Evolutionary conservation across 805 yeast genomes (phyloP), one percentile per base, ranked within the genome.

Genomic region (Metschnikowia dekortorum): DNA sequence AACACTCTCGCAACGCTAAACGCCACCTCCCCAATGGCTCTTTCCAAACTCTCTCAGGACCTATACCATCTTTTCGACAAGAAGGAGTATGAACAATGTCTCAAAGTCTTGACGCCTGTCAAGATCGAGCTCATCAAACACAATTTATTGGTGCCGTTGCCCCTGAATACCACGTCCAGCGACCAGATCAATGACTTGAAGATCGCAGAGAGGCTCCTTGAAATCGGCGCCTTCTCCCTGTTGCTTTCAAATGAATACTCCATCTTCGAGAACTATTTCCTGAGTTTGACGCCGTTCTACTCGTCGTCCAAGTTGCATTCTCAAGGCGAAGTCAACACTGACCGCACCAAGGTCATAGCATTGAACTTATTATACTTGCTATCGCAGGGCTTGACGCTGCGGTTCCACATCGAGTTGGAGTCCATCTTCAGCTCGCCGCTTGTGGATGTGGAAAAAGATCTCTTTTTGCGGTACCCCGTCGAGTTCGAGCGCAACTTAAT

Each of bases 391-490:
- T 88, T 85, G 57, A 83, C 90, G 39, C 89, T 95, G 11, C 82
- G 82, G 65, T 94, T 92, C 73, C 97, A 94, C 70, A 84, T 90
- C 29, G 97, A 89, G 66, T 75, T 92, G 53, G 97, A 92, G 67
- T 75, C 74, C 51, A 76, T 90, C 57, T 80, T 78, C 58, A 80
- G 79, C 58, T 68, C 71, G 46, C 63, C 65, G 18, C 76, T 76
- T 47, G 73, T 81, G 53, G 92, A 89, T 58, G 74, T 76, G 34
- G 96, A 88, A n/a, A 47, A 61, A 35, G 78, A 73, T 65, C 74
- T 78, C 57, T 88, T 78, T 65, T 74, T 92, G 58, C 79, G 82
- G 44, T 90, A 90, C 65, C 98, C 98, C 26, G 84, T 92, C 48
- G 83, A 84, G 58, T 82, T 94, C 60, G 98, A 94, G 67, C 84